These are phyloP conservation scores for Pseudocohnilembus persalinus DNA, from an alignment of 169 alveolate genomes.

Conservation along the genomic window DNA sequence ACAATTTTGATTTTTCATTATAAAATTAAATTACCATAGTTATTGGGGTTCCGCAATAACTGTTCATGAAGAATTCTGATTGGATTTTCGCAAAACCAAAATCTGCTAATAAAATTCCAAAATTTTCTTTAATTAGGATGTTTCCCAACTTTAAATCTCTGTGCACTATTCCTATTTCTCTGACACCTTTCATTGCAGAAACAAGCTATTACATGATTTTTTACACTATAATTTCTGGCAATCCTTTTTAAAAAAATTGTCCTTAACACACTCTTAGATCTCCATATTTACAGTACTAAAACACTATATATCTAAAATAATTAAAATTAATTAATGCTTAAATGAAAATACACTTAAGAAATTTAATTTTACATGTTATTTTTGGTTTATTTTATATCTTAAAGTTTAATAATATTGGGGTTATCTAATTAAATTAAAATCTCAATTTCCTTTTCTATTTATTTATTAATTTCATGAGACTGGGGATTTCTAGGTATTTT, in stretches of 20 bases:
- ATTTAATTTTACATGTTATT: constrained; percentile 9
- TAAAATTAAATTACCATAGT: constrained; percentile 25
- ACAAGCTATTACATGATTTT: constrained; percentile 27
- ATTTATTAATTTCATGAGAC: constrained; percentile 3
- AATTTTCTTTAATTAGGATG: constrained; percentile 34
- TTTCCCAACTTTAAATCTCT: constrained; percentile 51
- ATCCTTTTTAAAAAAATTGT: constrained; percentile 13
- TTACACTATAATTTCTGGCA: constrained; percentile 31
- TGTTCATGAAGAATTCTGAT: constrained; percentile 30
- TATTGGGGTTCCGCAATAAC: constrained; percentile 45
- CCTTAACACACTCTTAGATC: constrained; percentile 27
- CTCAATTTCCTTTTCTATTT: constrained; percentile 36
- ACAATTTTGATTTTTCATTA: neutral
- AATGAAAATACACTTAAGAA: neutral
- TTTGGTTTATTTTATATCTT: constrained; percentile 38
- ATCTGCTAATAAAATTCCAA: constrained; percentile 42
- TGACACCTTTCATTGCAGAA: constrained; percentile 28
- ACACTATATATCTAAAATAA: constrained; percentile 25
- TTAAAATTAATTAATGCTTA: neutral
- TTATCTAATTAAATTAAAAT: constrained; percentile 28
- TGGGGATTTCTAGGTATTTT: constrained; percentile 33
- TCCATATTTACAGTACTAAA: constrained; percentile 47
- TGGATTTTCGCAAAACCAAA: constrained; percentile 46
- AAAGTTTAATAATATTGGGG: constrained; percentile 38
- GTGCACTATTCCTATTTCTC: constrained; percentile 36